Evolutionary conservation across 306 rosid genomes (phyloP).

Genomic region (Corylus avellana): DNA sequence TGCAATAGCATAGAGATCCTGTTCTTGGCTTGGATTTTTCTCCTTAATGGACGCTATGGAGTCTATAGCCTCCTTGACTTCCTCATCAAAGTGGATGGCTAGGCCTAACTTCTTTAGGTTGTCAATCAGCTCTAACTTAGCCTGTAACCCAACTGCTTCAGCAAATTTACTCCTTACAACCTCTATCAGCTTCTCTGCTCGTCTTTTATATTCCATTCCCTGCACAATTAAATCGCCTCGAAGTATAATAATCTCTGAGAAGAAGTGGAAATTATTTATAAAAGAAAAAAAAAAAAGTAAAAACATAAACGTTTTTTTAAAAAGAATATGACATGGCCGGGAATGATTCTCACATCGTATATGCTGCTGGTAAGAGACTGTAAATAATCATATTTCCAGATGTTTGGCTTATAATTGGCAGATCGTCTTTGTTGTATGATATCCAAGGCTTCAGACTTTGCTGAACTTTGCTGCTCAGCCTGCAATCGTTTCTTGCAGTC

Average conservation of each 20-base stretch:
- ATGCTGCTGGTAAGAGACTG: slow-evolving; percentile 46
- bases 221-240: slow-evolving; percentile 10
- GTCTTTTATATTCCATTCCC: slow-evolving; percentile 32
- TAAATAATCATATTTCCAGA: slow-evolving; percentile 49
- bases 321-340: neutral
- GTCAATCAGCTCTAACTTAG: slow-evolving; percentile 44
- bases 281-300: neutral
- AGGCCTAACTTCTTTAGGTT: slow-evolving; percentile 49
- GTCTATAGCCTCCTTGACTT: slow-evolving; percentile 42
- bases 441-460: neutral
- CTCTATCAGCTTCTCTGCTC: slow-evolving; percentile 27
- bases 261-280: neutral
- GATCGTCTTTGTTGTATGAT: slow-evolving; percentile 33
- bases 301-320: too few species aligned
- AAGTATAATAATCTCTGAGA: neutral
- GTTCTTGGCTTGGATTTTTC: neutral
- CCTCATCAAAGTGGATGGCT: slow-evolving; percentile 38
- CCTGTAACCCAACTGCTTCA: slow-evolving; percentile 7
- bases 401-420: slow-evolving; percentile 61
- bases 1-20: slow-evolving; percentile 38
- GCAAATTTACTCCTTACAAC: slow-evolving; percentile 27
- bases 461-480: neutral
- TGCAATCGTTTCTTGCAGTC: neutral
- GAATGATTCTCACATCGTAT: slow-evolving; percentile 40
- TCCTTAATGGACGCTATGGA: slow-evolving; percentile 10